These are phyloP conservation scores for Typha latifolia DNA, from an alignment of 176 grass and related monocot species.

Conservation along the genomic window DNA sequence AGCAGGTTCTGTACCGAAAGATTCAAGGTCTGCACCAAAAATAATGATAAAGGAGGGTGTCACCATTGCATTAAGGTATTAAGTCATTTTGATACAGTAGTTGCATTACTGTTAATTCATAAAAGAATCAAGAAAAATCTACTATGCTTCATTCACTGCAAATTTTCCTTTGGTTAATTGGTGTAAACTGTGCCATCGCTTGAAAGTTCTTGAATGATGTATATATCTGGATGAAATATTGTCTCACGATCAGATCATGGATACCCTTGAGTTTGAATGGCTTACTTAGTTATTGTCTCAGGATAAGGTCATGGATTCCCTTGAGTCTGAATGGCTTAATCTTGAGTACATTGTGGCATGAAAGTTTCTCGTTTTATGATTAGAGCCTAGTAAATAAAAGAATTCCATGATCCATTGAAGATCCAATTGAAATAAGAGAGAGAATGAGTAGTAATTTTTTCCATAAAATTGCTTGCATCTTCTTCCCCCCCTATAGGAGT, in stretches of 20 bases:
- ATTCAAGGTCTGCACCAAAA: background rate
- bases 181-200: background rate
- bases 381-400: too few species aligned
- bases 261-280: background rate
- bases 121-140: background rate
- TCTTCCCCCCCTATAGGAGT: background rate
- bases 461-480: too few species aligned
- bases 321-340: background rate
- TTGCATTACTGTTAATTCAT: background rate
- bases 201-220: background rate
- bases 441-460: too few species aligned
- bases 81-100: background rate
- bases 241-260: background rate
- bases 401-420: too few species aligned
- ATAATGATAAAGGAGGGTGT: background rate
- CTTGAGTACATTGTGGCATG: background rate
- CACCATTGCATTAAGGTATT: background rate
- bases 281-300: background rate
- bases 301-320: background rate
- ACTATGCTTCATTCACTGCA: background rate
- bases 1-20: background rate
- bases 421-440: too few species aligned
- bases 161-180: background rate
- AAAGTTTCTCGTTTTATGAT: background rate
- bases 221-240: background rate